A percentile compares a stretch with the other conserved stretches of the same genome.
Conservation (phyloP, 2,329 filamentous ascomycete genomes). For the Elsinoe ampelina region DNA sequence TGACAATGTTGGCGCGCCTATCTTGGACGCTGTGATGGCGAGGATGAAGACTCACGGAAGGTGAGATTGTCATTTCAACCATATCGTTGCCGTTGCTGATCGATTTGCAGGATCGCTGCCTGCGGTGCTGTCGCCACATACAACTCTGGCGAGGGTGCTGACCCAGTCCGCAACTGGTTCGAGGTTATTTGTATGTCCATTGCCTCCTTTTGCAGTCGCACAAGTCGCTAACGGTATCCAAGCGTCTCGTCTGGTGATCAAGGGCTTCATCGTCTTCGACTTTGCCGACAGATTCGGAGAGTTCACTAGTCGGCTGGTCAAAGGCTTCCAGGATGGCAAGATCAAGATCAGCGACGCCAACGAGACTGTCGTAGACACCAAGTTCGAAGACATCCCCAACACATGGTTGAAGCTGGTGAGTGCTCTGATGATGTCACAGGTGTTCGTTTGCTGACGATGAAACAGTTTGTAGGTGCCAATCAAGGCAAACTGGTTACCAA, state of each 20-base stretch:
- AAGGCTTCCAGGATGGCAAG: constrained; percentile 37
- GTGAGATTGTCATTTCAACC: neutral
- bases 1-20: constrained; percentile 65
- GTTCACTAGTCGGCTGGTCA: constrained; percentile 18
- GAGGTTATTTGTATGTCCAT: constrained; percentile 22
- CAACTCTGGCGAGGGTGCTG: constrained; percentile 40
- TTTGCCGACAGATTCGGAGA: constrained; percentile 14
- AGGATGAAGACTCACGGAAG: constrained; percentile 51
- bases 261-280: constrained; percentile 30
- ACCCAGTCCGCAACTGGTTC: constrained; percentile 29
- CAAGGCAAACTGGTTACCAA: constrained; percentile 40
- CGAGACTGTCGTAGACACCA: constrained; percentile 38
- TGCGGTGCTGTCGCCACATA: constrained; percentile 64
- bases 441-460: neutral
- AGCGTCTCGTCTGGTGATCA: constrained; percentile 25
- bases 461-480: constrained; percentile 36
- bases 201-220: neutral
- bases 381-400: constrained; percentile 41
- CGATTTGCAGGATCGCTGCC: constrained; percentile 40
- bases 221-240: neutral
- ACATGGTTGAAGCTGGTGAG: constrained; percentile 37
- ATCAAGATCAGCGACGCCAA: constrained; percentile 35
- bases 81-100: neutral
- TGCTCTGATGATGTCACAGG: neutral
- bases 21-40: constrained; percentile 55